Percentiles rank a stretch among this genome's conserved stretches.
Evolutionary conservation across 495 filamentous ascomycete species (phyloP).

Genomic region (Wilcoxina mikolae): DNA sequence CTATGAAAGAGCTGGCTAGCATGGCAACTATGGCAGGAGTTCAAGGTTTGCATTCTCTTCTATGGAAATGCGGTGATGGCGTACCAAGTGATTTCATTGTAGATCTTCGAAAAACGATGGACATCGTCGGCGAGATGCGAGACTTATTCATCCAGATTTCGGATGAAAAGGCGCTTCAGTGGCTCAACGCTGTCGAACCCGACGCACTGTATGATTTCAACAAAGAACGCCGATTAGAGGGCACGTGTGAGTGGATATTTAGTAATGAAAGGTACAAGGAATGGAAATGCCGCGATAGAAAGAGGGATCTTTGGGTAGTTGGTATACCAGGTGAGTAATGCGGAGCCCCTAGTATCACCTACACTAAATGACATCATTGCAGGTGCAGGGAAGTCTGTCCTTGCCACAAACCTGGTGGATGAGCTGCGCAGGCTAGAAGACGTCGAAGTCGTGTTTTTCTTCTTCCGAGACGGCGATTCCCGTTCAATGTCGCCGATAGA

Average conservation of each 20-base stretch:
- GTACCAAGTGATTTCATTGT: too few species aligned
- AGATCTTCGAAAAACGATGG: too few species aligned
- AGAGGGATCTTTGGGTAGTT: not conserved
- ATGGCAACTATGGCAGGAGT: constrained; percentile 5
- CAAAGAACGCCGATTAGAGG: not conserved
- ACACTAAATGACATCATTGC: too few species aligned
- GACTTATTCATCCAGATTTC: too few species aligned
- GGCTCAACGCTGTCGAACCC: not conserved
- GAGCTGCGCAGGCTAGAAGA: too few species aligned
- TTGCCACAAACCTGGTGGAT: not conserved
- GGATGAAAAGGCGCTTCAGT: not conserved
- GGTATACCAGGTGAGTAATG: too few species aligned
- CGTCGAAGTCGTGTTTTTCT: not conserved
- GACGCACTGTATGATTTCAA: not conserved
- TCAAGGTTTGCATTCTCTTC: too few species aligned
- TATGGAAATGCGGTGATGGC: too few species aligned
- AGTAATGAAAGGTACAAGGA: not conserved
- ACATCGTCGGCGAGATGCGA: too few species aligned
- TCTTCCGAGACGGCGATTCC: not conserved
- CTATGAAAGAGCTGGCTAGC: not conserved
- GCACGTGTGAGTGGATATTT: constrained; percentile 2
- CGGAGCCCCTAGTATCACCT: too few species aligned
- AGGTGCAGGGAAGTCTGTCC: constrained; percentile 1
- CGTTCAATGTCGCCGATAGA: not conserved
- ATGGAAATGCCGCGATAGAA: not conserved